Evolutionary conservation across 257 asterid genomes (phyloP), one percentile per base, ranked within the genome.

Genomic region (Fraxinus americana): DNA sequence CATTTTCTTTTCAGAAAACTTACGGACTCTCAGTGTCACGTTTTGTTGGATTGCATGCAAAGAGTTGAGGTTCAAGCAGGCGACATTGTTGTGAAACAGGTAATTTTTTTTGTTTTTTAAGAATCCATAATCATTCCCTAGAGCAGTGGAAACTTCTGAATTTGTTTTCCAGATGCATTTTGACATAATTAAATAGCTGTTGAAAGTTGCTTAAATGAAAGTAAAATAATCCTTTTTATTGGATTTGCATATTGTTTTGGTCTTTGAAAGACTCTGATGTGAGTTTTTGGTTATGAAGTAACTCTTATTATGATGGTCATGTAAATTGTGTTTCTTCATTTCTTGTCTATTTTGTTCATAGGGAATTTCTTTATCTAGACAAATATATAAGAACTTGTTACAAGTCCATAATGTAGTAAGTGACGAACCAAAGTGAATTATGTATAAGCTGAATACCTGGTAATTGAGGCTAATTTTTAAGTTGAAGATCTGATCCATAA

Each of bases 1-100:
- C 99, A 95, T 87, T 95, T 95, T 85, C 98, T 95, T 77, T 95
- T 95, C 87, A 86, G 98, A 87, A 95, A 95, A 85, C 96, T 95
- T 78, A 95, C 99, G 57, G 91, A 90, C 88, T 89, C 97, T 43
- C 99, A 95, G 82, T 88, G 93, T 85, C 97, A 93, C 72, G 97
- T 90, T 80, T 82, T 95, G 84, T 83, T 95, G 93, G 99, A 95
- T 83, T 91, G 98, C 92, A 95, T 95, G 94, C 96, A 89, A 88
- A 89, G 97, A 82, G 91, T 95, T 78, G 99, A 93, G 85, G 90
- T 92, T 83, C 89, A 85, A 87, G 90, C 90, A 65, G 98, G 99
- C 88, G 12, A 39, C 45, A 39, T 39, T 39, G 45, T 39, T 7
- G 45, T 39, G 45, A 39, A 39, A 39, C 45, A 9, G 12, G 2